phyloP scores from a whole-genome alignment of 2,329 filamentous ascomycete species.

The Fusarium setosum region DNA sequence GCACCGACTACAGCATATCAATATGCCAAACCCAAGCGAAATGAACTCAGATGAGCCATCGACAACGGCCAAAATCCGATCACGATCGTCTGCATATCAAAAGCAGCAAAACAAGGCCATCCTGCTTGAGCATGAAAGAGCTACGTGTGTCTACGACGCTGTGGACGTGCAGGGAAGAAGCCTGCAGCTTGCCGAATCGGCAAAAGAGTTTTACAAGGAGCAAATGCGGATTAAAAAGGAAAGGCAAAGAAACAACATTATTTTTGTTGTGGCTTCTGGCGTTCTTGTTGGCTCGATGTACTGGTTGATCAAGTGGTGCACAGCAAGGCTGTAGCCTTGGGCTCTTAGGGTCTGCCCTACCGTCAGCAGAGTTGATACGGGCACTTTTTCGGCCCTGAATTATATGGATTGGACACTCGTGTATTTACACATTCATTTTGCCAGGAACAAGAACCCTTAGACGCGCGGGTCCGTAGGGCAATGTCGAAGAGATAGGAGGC shows the following conservation, averaged over 20 bases:
- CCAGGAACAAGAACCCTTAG: too few species aligned
- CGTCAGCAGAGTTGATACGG: too few species aligned
- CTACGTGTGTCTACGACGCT: background rate
- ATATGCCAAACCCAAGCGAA: background rate
- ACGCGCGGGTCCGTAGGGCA: too few species aligned
- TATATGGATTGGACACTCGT: too few species aligned
- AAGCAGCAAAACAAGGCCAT: background rate
- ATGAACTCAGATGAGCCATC: background rate
- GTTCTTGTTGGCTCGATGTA: background rate
- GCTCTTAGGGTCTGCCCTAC: too few species aligned
- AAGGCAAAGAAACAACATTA: background rate
- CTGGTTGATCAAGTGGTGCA: background rate
- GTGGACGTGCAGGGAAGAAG: background rate
- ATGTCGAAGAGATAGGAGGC: too few species aligned
- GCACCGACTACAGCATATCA: too few species aligned
- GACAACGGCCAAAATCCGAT: too few species aligned
- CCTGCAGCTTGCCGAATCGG: background rate
- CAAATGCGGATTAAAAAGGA: background rate
- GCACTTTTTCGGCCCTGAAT: too few species aligned
- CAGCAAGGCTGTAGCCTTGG: background rate
- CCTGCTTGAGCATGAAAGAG: background rate
- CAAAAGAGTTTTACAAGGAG: slow-evolving; percentile 4
- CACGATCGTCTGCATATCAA: background rate
- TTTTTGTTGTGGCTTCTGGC: background rate
- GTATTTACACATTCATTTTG: too few species aligned